phyloP scores from a whole-genome alignment of 306 rosid genomes.

The Nissolia schottii region DNA sequence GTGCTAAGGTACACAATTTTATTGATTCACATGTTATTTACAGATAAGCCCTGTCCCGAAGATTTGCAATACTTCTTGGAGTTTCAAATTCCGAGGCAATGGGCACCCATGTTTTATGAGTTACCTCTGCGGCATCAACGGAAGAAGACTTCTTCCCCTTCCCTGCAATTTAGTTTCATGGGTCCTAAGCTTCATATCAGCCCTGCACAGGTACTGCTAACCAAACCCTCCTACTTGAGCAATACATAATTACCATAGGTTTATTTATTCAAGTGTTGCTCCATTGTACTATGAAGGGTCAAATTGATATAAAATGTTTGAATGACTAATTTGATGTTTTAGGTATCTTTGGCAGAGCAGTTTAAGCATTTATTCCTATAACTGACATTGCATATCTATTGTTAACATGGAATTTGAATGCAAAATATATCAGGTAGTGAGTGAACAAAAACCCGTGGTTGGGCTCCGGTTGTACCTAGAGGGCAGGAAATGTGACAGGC shows the following conservation, averaged over 20 bases:
- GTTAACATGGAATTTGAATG: not conserved
- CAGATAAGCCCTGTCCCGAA: constrained; percentile 71
- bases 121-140: constrained; percentile 73
- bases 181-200: constrained; percentile 49
- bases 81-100: constrained; percentile 87
- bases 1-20: not conserved
- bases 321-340: no score
- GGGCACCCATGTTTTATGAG: constrained; percentile 89
- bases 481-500: constrained; percentile 60
- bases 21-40: not conserved
- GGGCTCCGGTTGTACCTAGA: constrained; percentile 75
- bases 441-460: constrained; percentile 61
- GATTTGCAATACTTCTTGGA: constrained; percentile 81
- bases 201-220: constrained; percentile 52
- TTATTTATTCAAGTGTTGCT: not conserved
- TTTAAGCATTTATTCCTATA: not conserved
- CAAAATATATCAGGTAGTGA: constrained; percentile 48
- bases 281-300: no score
- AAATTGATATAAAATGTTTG: no score
- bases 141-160: constrained; percentile 48
- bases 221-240: not conserved
- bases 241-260: not conserved
- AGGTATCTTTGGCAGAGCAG: no score
- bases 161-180: constrained; percentile 68
- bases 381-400: not conserved